These are phyloP conservation scores for Eimeria maxima DNA, from an alignment of 169 alveolate species.

Conservation along the genomic window DNA sequence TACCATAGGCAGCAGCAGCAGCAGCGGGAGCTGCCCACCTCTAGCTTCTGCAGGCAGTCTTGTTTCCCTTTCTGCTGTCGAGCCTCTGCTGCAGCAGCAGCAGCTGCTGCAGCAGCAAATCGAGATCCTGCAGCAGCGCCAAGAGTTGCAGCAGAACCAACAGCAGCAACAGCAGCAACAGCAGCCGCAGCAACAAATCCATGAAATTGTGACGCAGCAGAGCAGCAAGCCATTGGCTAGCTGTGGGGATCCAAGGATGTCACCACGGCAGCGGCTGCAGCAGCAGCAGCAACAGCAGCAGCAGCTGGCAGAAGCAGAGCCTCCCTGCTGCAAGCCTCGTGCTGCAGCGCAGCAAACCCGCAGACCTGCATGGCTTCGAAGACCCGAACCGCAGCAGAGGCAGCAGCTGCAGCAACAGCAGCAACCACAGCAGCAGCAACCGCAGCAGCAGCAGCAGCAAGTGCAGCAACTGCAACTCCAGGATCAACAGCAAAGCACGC, in stretches of 20 bases:
- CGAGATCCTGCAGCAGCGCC: conserved; percentile 8
- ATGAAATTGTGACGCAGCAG: neutral
- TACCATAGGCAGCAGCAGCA: conserved; percentile 33
- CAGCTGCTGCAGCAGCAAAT: conserved; percentile 59
- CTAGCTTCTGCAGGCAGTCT: neutral
- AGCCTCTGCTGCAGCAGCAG: conserved; percentile 49
- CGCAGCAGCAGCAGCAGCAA: neutral
- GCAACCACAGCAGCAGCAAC: too few species aligned
- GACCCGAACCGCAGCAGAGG: conserved; percentile 1
- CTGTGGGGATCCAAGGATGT: neutral
- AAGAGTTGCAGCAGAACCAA: neutral
- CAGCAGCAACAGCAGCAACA: conserved; percentile 29
- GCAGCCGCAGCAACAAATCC: conserved; percentile 21
- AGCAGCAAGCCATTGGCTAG: neutral
- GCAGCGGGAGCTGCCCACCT: conserved; percentile 2
- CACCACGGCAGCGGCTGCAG: conserved; percentile 65
- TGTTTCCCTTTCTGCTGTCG: neutral
- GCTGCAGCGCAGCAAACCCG: conserved; percentile 51
- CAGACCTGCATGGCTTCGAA: conserved; percentile 38
- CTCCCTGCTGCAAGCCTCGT: neutral
- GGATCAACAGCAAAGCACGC: conserved; percentile 5
- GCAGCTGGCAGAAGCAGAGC: conserved; percentile 9
- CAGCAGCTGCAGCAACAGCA: too few species aligned
- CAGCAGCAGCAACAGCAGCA: conserved; percentile 15
- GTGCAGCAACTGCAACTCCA: conserved; percentile 42